Base-by-base conservation (phyloP, 179 eudicot genomes). In the Amaranthus tricolor region DNA sequence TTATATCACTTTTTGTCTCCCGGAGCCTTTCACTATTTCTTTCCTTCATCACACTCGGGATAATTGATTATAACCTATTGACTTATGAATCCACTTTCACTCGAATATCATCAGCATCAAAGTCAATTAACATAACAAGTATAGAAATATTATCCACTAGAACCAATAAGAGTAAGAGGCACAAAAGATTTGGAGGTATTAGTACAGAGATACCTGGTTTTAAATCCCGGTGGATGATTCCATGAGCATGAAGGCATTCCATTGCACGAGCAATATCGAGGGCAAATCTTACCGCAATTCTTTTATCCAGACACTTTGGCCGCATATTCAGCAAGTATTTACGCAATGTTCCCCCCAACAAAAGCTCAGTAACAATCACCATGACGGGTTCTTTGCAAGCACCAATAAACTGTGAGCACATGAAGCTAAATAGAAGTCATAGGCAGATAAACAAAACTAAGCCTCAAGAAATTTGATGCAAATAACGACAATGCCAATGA, bases 141-240 rank as follows among this genome's bases (percentile, higher is more conserved):
- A 21, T 54, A 40, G 40, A 12, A 31, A 3, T 20, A 6, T 9
- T 13, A 62, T 24, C 5, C 19, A 71, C 16, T 56, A 54, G 14
- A 75, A 19, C 45, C 4, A 72, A 52, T 67, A 64, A 31, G 40
- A 31, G 6, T 9, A 9, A 59, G 44, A 72, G 12, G 76, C 55
- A 16, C 50, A 6, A 45, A 40, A 49, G n/a, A 49, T 6, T 48
- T 12, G 40, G 2, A 45, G 68, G 58, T 49, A 9, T 8, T 61
- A 58, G 17, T 9, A n/a, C 54, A 57, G 53, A 72, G 9, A 68
- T 93, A 93, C 98, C 97, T 74, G 98, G 97, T 79, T 94, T 94
- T 48, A 94, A 82, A 87, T 94, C 98, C 76, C 98, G 97, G 75
- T 94, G 98, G 73, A 94, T 94, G 77, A 94, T 92, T 73, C 98